A percentile compares a stretch with the other conserved stretches of the same genome.
phyloP scores from a whole-genome alignment of 768 basidiomycete genomes.

The Pulveroboletus sp. region DNA sequence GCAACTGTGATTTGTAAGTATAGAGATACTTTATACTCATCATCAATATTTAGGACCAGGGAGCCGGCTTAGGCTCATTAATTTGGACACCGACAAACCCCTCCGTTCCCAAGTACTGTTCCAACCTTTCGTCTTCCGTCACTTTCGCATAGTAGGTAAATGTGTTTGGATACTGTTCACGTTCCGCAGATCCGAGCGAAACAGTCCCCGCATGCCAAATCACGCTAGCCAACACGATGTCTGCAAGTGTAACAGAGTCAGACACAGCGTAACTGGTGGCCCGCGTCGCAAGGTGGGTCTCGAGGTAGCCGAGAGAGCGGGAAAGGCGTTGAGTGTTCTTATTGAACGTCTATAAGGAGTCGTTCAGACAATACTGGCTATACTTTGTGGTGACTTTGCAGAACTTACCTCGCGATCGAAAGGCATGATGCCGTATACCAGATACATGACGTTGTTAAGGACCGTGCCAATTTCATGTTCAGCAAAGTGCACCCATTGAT shows the following conservation, averaged over 20 bases:
- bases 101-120: conserved; percentile 7
- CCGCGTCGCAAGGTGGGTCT: conserved; percentile 8
- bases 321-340: no score
- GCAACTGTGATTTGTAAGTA: no score
- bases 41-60: neutral
- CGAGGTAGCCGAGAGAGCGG: conserved; percentile 11
- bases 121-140: conserved; percentile 10
- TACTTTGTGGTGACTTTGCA: no score
- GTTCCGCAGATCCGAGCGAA: conserved; percentile 11
- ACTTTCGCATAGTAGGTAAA: conserved; percentile 19
- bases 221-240: conserved; percentile 15
- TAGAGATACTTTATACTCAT: no score
- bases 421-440: conserved; percentile 3
- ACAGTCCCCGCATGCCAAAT: neutral
- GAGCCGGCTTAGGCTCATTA: conserved; percentile 1
- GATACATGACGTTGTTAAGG: neutral
- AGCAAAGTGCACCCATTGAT: conserved; percentile 22
- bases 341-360: no score
- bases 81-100: conserved; percentile 3
- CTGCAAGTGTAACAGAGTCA: conserved; percentile 16
- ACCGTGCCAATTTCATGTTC: conserved; percentile 13
- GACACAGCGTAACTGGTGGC: conserved; percentile 12
- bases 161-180: conserved; percentile 10
- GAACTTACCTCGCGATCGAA: conserved; percentile 7
- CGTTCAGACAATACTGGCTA: no score